Evolutionary conservation across 2,329 filamentous ascomycete genomes (phyloP), one percentile per base, ranked within the genome.

Genomic region (Scolecobasidium constrictum): DNA sequence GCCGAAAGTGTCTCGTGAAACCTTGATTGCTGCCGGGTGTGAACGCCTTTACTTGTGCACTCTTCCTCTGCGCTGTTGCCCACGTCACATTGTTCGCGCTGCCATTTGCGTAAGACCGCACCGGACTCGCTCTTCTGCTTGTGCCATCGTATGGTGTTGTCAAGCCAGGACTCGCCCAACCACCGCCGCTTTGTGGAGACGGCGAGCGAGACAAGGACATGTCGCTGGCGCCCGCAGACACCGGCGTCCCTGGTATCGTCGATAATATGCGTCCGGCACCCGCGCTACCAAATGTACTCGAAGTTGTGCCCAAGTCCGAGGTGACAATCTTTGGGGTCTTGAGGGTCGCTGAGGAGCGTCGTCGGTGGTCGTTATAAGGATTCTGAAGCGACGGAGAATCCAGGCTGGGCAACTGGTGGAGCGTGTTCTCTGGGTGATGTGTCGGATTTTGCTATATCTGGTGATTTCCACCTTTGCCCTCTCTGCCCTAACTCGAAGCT

Each of bases 131-230:
- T 51, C 75, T 73, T 48, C 81, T 81, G 59, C 81, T 85, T 46
- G 67, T 61, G 42, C 55, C 55, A 43, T 64, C 63, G 52, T 64
- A 68, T 50, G 77, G 78, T 47, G 83, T 78, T 56, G 77, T 82
- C 57, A 86, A 72, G 49, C 81, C 85, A 44, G 83, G 86, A 64
- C 82, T 92, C 44, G 85, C 78, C 88, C 90, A 95, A 53, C 87
- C 87, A 57, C 86, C 86, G 54, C 83, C 83, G 48, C 79, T 82
- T 49, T 78, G 75, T 48, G 88, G 90, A 44, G 86, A 94, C 40
- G 88, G 86, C 57, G 86, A 93, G 64, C 86, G 79, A 52, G 87
- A 92, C 49, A 90, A 67, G 52, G 84, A 84, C 88, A 94, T 94
- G 21, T 35, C 26, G 21, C 31, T 15, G 35, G 18, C 17, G 11